Evolutionary conservation across 2,329 filamentous ascomycete genomes (phyloP), one percentile per base, ranked within the genome.

Genomic region (Fusarium austroafricanum): DNA sequence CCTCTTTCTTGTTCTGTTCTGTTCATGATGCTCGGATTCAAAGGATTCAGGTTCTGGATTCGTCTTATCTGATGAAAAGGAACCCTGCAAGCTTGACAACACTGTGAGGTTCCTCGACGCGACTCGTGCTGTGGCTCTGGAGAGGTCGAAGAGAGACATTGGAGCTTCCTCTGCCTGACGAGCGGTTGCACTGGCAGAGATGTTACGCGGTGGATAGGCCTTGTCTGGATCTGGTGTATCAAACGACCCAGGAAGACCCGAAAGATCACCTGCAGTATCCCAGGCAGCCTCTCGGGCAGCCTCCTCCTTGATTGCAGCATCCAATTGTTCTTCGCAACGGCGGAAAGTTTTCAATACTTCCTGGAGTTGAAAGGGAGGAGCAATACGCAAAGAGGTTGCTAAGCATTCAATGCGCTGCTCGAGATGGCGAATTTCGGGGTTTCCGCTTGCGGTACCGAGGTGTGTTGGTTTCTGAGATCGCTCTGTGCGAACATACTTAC

Each of bases 381-480:
- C 92, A 49, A 94, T 86, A 10, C 92, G 86, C 18, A 96, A 83
- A 2, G 93, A 91, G 14, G 91, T 89, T 2, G 91, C 89, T 3
- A 96, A 82, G 37, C 94, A 91, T 72, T 95, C 93, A 75, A 94
- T 92, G 21, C 92, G 88, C 75, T 95, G 92, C 72, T 95, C 91
- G 2, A 96, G 82, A 68, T 92, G 89, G 29, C 92, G 86, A 52
- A 96, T 86, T 59, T 89, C 82, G 26, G 83, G 79, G 77, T 89
- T 86, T 70, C 86, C 84, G 73, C 82, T 88, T 17, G 86, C 82
- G 31, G 87, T 88, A 43, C 88, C 84, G 21, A 89, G 79, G 72
- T 89, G 87, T 3, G 86, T 89, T 6, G 87, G 87, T 26, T 82
- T 83, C 21, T 84, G 71, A 0, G 87, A 89, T 33, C 79, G 79